A percentile compares a stretch with the other conserved stretches of the same genome.
Conservation (phyloP, 805 yeast species). For the Priceomyces fermenticarens region DNA sequence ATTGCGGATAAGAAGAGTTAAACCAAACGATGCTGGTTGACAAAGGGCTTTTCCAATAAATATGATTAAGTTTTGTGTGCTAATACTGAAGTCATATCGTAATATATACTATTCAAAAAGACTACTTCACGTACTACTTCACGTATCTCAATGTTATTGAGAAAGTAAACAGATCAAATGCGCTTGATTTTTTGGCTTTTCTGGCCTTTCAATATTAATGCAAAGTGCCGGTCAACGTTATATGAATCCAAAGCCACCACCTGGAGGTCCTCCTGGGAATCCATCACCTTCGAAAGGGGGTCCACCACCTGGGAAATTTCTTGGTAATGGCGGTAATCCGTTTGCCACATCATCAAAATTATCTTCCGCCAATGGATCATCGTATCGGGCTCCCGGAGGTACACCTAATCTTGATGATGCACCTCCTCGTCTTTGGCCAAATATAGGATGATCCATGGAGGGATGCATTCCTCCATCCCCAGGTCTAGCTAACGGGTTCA, state of each 20-base stretch:
- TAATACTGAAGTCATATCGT: too few species aligned
- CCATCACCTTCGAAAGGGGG: slow-evolving; percentile 12
- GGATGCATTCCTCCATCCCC: slow-evolving; percentile 55
- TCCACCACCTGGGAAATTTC: slow-evolving; percentile 11
- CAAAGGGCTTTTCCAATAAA: too few species aligned
- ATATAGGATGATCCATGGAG: slow-evolving; percentile 49
- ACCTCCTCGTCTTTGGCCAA: slow-evolving; percentile 20
- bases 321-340: slow-evolving; percentile 44
- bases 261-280: slow-evolving; percentile 9
- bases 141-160: too few species aligned
- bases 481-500: slow-evolving; percentile 44
- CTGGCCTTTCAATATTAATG: too few species aligned
- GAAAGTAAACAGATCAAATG: too few species aligned
- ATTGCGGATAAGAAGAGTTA: not conserved
- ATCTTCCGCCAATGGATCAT: slow-evolving; percentile 48
- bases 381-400: slow-evolving; percentile 50
- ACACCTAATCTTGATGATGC: slow-evolving; percentile 28
- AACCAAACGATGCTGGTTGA: too few species aligned
- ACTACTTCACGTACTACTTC: too few species aligned
- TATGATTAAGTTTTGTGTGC: too few species aligned
- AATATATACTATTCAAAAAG: too few species aligned
- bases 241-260: slow-evolving; percentile 10
- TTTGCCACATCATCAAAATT: slow-evolving; percentile 42
- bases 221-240: too few species aligned
- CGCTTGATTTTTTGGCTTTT: too few species aligned